A percentile compares a stretch with the other conserved stretches of the same genome.
Evolutionary conservation across 2,329 filamentous ascomycete genomes (phyloP).

Genomic region (Trichoderma afroharzianum): DNA sequence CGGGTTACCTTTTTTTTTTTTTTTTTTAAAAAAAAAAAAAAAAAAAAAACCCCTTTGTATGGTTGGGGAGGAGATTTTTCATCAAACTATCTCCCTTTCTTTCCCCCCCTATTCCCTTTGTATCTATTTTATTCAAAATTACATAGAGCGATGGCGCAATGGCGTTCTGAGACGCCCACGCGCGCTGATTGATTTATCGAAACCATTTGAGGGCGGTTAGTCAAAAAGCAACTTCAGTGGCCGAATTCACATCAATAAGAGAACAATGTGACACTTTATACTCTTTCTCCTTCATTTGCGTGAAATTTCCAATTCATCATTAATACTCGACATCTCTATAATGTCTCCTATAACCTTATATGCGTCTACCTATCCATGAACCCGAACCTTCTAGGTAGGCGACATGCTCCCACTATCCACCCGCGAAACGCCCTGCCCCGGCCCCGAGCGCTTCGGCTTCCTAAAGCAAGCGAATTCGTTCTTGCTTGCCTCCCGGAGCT

Average conservation of each 20-base stretch:
- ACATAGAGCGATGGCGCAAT: slow-evolving; percentile 14
- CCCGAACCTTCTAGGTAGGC: slow-evolving; percentile 21
- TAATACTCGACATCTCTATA: not conserved
- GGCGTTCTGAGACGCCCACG: not conserved
- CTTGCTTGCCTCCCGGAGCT: slow-evolving; percentile 73
- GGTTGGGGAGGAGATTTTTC: not conserved
- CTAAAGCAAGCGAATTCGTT: slow-evolving; percentile 86
- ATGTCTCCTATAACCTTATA: not conserved
- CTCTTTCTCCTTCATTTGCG: too few species aligned
- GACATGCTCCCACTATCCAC: slow-evolving; percentile 29
- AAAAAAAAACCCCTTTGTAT: not conserved
- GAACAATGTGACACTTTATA: not conserved
- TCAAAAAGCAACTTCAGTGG: not conserved
- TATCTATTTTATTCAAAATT: not conserved
- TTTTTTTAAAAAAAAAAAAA: too few species aligned
- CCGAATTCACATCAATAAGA: not conserved
- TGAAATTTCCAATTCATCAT: not conserved
- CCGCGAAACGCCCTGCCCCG: slow-evolving; percentile 30
- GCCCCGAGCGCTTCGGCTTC: slow-evolving; percentile 50
- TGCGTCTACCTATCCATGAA: not conserved
- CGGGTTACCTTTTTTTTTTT: too few species aligned
- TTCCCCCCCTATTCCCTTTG: not conserved
- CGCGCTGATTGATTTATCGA: not conserved
- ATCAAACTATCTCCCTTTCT: not conserved
- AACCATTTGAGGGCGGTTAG: not conserved